Evolutionary conservation across 2,329 filamentous ascomycete species (phyloP).

Genomic region (Curvularia sp.): DNA sequence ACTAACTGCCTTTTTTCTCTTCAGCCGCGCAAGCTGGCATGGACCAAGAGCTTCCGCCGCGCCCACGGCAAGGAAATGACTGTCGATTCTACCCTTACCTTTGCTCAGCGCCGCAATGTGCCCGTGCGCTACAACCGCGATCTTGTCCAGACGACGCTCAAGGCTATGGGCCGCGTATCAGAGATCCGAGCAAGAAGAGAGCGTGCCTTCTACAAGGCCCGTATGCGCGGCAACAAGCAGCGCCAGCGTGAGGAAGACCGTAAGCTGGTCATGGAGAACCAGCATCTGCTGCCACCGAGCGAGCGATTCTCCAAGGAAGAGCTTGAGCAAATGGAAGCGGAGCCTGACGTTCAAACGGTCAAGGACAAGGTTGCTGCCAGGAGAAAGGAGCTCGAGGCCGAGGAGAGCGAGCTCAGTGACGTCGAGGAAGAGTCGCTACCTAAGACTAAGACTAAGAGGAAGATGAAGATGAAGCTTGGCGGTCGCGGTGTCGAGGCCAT

Average conservation of each 20-base stretch:
- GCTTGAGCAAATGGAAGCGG: conserved; percentile 68
- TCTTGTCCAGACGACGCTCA: conserved; percentile 83
- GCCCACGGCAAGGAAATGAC: conserved; percentile 70
- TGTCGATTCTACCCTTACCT: conserved; percentile 91
- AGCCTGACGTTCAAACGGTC: conserved; percentile 53
- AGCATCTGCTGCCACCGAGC: conserved; percentile 80
- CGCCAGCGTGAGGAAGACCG: conserved; percentile 79
- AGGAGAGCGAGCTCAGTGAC: conserved; percentile 55
- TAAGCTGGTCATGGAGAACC: conserved; percentile 89
- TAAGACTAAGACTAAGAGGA: conserved; percentile 57
- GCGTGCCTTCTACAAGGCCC: conserved; percentile 90
- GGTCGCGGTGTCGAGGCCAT: conserved; percentile 55
- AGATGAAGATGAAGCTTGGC: conserved; percentile 56
- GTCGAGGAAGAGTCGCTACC: conserved; percentile 43
- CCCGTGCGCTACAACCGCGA: conserved; percentile 96
- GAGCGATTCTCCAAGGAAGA: conserved; percentile 54
- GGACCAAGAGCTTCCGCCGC: conserved; percentile 60
- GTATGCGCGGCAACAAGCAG: conserved; percentile 90
- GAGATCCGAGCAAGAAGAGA: conserved; percentile 87
- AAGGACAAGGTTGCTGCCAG: conserved; percentile 63
- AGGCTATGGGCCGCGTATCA: conserved; percentile 87
- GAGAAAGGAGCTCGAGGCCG: conserved; percentile 70
- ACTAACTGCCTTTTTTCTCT: neutral
- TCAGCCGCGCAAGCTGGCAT: conserved; percentile 16
- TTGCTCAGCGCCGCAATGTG: conserved; percentile 90